phyloP scores from a whole-genome alignment of 306 rosid genomes.

The Potentilla sterilis region DNA sequence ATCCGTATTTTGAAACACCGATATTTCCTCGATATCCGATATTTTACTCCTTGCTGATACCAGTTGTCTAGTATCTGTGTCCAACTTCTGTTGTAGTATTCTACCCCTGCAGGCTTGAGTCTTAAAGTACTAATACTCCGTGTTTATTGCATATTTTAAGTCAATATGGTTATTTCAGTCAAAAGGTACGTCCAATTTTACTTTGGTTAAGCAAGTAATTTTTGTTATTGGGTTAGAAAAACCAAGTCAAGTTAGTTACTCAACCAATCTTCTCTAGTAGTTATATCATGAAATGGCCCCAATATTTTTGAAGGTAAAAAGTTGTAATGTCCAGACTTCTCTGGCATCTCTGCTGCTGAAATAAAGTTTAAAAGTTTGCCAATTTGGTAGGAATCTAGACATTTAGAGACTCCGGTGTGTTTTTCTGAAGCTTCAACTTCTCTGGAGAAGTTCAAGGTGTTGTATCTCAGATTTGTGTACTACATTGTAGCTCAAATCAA shows the following conservation, averaged over 20 bases:
- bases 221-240: neutral
- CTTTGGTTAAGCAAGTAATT: neutral
- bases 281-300: neutral
- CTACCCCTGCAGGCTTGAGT: neutral
- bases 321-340: neutral
- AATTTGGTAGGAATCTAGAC: neutral
- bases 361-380: neutral
- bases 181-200: neutral
- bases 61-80: neutral
- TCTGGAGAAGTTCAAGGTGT: neutral
- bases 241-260: neutral
- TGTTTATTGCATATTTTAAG: neutral
- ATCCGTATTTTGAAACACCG: too few relatives aligned
- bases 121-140: neutral
- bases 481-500: neutral
- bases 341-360: conserved; percentile 3
- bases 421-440: neutral
- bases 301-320: neutral
- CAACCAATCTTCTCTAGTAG: neutral
- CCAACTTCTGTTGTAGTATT: neutral
- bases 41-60: too few relatives aligned
- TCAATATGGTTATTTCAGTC: neutral
- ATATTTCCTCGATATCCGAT: too few relatives aligned
- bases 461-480: neutral
- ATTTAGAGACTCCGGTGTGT: neutral